Base-by-base conservation (phyloP, 2,329 filamentous ascomycete species). In the Exophiala dermatitidis region DNA sequence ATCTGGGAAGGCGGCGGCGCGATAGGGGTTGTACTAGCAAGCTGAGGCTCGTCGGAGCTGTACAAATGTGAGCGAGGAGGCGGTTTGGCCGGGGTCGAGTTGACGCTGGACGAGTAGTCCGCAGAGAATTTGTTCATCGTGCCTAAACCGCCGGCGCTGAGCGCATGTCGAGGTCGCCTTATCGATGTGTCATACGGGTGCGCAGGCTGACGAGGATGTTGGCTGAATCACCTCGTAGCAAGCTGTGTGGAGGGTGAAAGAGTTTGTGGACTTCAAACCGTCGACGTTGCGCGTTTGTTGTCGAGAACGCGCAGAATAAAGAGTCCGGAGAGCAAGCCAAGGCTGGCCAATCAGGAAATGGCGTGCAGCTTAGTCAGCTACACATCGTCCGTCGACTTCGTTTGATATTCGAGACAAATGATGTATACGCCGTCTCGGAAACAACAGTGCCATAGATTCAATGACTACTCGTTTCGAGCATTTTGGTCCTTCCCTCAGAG, bases 1-100 rank as follows among this genome's bases (percentile, higher is more conserved):
- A 76, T 62, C 41, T 72, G 72, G 4, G 74, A 74, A 30, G 77
- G 76, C 44, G 78, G 78, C 41, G 72, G 72, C 2, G 76, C 79
- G 52, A 74, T 72, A 32, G 79, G 79, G 26, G 79, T 81, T 50
- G 61, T 63, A 43, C 61, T 63, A 4, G 58, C 56, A 3, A 57
- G 52, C 31, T 60, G 53, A 37, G 57, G 49, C n/a, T 46, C 37
- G 41, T 57, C 53, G 52, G 56, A 56, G 10, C 53, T 46, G 42
- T 56, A 51, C n/a, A 61, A 48, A 38, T 51, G 44, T 26, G 48
- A 43, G 28, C 47, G 48, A 41, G 41, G 44, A 34, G 37, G 50
- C 36, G 57, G 53, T 33, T 50, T 58, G 46, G 48, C 56, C 4
- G 52, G 55, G 3, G 57, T 61, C 1, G 60, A 61, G 45, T 58